These are phyloP conservation scores for Ceratocystiopsis minuta DNA, from an alignment of 2,329 filamentous ascomycete species.

Conservation along the genomic window DNA sequence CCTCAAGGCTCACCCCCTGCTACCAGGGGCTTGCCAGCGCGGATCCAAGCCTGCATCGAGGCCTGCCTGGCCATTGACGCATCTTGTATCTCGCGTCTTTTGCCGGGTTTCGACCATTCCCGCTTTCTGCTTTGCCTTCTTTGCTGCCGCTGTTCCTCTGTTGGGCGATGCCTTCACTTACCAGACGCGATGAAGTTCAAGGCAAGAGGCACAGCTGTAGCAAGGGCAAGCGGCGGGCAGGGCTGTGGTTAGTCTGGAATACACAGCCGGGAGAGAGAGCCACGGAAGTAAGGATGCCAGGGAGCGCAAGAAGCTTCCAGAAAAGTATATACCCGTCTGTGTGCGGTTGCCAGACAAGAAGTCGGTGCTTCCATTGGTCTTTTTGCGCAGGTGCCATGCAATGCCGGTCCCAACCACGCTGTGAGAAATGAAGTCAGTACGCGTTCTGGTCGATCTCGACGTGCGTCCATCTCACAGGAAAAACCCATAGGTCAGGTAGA, in stretches of 20 bases:
- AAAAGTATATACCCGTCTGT: conserved; percentile 48
- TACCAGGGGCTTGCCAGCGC: too few relatives aligned
- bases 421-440: conserved; percentile 5
- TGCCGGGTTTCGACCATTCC: too few relatives aligned
- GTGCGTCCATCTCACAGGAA: conserved; percentile 42
- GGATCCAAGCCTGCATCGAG: conserved; percentile 15
- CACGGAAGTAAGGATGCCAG: not conserved
- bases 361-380: conserved; percentile 48
- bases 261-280: not conserved
- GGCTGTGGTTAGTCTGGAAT: conserved; percentile 3
- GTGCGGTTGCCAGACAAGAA: conserved; percentile 64
- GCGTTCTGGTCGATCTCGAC: not conserved
- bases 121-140: not conserved
- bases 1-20: too few relatives aligned
- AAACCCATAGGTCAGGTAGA: conserved; percentile 60
- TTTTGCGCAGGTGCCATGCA: conserved; percentile 39
- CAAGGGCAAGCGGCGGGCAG: not conserved
- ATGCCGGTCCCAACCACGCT: conserved; percentile 46
- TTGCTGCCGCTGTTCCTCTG: not conserved
- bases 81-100: too few relatives aligned
- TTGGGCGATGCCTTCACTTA: conserved; percentile 38
- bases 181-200: conserved; percentile 83
- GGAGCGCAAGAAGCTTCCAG: not conserved
- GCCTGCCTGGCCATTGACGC: conserved; percentile 26
- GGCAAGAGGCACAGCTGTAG: conserved; percentile 55